Evolutionary conservation across 2,329 filamentous ascomycete genomes (phyloP), one percentile per base, ranked within the genome.

Genomic region (Colletotrichum filicis): DNA sequence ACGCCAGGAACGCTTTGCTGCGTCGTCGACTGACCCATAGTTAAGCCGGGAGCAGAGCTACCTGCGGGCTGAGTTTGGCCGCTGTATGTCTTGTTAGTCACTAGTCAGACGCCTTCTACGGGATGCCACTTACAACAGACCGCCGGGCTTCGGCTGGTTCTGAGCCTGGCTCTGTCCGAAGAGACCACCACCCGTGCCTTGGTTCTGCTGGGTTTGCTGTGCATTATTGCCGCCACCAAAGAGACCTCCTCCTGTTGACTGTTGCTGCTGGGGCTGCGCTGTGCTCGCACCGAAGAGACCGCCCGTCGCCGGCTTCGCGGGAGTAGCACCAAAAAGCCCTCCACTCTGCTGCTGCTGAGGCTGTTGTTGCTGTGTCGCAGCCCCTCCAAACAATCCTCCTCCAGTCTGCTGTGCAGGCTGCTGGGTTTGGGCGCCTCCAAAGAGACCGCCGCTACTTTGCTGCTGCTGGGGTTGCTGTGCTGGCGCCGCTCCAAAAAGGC

Each of bases 1-100:
- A 95, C 93, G 22, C 93, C 94, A 0, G 92, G 91, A 19, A 92
- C 87, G 16, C 85, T 87, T 76, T 89, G 87, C 75, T 89, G 87
- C 63, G 87, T 88, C 79, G 74, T 85, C 11, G 85, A 82, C 76
- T 89, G 88, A 68, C 87, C 88, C 80, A 90, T 85, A 37, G 82
- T 85, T 28, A 85, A 75, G 42, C 82, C 82, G 26, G 80, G 74
- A 28, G 79, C 78, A 26, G 80, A 75, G 71, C 42, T 75, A 49
- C 60, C 69, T 22, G 52, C 52, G 65, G 58, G 73, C n/a, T 75
- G 73, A 32, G 74, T 52, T 28, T 67, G 61, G 9, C 66, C 71
- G 16, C 71, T 71, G 49, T 35, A 14, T 3, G 3, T 49, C 42
- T n/a, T 35, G 56, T 75, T 19, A 75, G 68, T 52, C 8, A 8